Conservation (phyloP, 176 grass and related monocot genomes). For the Tillandsia leiboldiana region DNA sequence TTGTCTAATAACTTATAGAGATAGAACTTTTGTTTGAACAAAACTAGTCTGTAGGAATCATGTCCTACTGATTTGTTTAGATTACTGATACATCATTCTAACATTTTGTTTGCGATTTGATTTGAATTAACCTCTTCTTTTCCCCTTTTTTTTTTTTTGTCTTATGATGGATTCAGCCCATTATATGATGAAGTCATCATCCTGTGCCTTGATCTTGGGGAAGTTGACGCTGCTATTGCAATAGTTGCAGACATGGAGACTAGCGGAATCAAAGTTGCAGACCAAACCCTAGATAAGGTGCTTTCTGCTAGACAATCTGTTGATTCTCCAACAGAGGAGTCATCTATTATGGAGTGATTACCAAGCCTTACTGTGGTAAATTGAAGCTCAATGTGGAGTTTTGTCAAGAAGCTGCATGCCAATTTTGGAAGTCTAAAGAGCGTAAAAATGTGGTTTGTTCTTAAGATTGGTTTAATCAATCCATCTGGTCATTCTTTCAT, state of each 20-base stretch:
- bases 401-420: neutral
- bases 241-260: constrained; percentile 86
- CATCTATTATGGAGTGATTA: neutral
- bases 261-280: constrained; percentile 68
- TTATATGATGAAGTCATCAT: constrained; percentile 77
- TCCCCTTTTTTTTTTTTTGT: neutral
- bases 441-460: neutral
- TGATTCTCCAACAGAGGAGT: constrained; percentile 28
- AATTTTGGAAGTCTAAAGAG: neutral
- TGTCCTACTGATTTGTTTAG: neutral
- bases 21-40: too few relatives aligned
- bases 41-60: too few relatives aligned
- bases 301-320: constrained; percentile 48
- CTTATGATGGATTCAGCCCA: constrained; percentile 41
- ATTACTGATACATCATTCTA: neutral
- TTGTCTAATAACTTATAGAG: too few relatives aligned
- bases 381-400: neutral
- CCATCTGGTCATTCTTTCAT: too few relatives aligned
- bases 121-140: constrained; percentile 6
- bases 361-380: neutral
- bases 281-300: constrained; percentile 82
- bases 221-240: constrained; percentile 76
- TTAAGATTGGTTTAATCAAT: neutral
- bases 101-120: neutral
- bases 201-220: constrained; percentile 71